Percentiles rank a stretch among this genome's conserved stretches.
Evolutionary conservation across 352 stramenopile species (phyloP).

Genomic region (Pythium scleroteichum): DNA sequence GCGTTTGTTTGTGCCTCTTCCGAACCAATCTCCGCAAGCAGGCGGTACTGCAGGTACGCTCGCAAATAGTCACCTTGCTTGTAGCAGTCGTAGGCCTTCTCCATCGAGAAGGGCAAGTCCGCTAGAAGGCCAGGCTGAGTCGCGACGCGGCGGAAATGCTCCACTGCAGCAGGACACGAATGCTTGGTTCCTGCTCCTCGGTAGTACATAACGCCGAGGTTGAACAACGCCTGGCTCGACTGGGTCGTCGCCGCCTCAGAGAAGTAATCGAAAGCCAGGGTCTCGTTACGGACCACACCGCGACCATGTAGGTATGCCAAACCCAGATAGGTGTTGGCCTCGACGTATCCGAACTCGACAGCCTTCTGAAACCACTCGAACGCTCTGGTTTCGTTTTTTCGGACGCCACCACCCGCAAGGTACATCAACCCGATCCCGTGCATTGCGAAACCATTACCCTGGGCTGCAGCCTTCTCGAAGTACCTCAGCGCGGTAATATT

Average conservation of each 20-base stretch:
- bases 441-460: slow-evolving; percentile 64
- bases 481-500: slow-evolving; percentile 61
- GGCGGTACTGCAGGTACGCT: slow-evolving; percentile 67
- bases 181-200: slow-evolving; percentile 48
- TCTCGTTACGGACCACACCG: slow-evolving; percentile 47
- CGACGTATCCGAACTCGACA: slow-evolving; percentile 51
- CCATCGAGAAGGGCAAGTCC: slow-evolving; percentile 59
- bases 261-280: slow-evolving; percentile 63
- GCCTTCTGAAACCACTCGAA: slow-evolving; percentile 64
- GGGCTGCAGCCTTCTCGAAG: slow-evolving; percentile 51
- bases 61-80: slow-evolving; percentile 61
- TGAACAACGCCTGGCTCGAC: slow-evolving; percentile 63
- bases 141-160: slow-evolving; percentile 68
- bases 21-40: slow-evolving; percentile 63
- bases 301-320: slow-evolving; percentile 64
- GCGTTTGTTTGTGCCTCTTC: slow-evolving; percentile 70
- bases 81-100: slow-evolving; percentile 69
- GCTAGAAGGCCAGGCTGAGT: slow-evolving; percentile 50
- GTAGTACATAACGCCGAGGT: slow-evolving; percentile 79
- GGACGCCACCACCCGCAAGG: slow-evolving; percentile 50
- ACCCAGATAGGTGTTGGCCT: slow-evolving; percentile 72
- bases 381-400: slow-evolving; percentile 58
- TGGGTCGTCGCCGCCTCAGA: slow-evolving; percentile 44
- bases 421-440: slow-evolving; percentile 69
- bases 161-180: slow-evolving; percentile 47